Percentiles rank a stretch among this genome's conserved stretches.
phyloP scores from a whole-genome alignment of 1,284 basidiomycete species.

The Stygiomarasmius scandens region DNA sequence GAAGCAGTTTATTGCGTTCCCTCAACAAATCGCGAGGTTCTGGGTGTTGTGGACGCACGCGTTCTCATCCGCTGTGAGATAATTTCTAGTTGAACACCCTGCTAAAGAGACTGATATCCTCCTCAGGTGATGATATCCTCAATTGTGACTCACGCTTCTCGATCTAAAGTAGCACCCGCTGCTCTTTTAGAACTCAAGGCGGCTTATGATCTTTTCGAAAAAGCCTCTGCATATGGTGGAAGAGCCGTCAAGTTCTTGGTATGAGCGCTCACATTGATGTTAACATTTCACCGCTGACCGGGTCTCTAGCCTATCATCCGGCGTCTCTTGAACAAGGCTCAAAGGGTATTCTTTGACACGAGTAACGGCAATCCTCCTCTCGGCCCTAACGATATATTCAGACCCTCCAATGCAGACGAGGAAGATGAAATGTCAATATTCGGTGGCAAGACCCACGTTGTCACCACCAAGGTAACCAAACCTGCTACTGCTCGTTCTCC shows the following conservation, averaged over 20 bases:
- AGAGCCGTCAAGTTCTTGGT: slow-evolving; percentile 69
- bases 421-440: slow-evolving; percentile 74
- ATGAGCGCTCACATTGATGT: no score
- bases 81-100: slow-evolving; percentile 6
- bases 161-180: slow-evolving; percentile 65
- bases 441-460: slow-evolving; percentile 66
- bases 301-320: slow-evolving; percentile 60
- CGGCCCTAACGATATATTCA: slow-evolving; percentile 60
- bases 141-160: slow-evolving; percentile 65
- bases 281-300: no score
- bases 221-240: slow-evolving; percentile 60
- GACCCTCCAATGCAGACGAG: slow-evolving; percentile 41
- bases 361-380: slow-evolving; percentile 45
- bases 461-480: slow-evolving; percentile 45
- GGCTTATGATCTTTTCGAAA: slow-evolving; percentile 64
- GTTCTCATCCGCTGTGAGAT: slow-evolving; percentile 60
- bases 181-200: slow-evolving; percentile 61
- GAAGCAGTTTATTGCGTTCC: slow-evolving; percentile 55
- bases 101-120: slow-evolving; percentile 1
- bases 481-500: slow-evolving; percentile 19
- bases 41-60: slow-evolving; percentile 74
- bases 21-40: slow-evolving; percentile 61
- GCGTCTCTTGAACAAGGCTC: slow-evolving; percentile 63
- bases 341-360: slow-evolving; percentile 50
- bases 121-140: slow-evolving; percentile 69